Evolutionary conservation across 2,329 filamentous ascomycete species (phyloP), one percentile per base, ranked within the genome.

Genomic region (Drechslera avenae): DNA sequence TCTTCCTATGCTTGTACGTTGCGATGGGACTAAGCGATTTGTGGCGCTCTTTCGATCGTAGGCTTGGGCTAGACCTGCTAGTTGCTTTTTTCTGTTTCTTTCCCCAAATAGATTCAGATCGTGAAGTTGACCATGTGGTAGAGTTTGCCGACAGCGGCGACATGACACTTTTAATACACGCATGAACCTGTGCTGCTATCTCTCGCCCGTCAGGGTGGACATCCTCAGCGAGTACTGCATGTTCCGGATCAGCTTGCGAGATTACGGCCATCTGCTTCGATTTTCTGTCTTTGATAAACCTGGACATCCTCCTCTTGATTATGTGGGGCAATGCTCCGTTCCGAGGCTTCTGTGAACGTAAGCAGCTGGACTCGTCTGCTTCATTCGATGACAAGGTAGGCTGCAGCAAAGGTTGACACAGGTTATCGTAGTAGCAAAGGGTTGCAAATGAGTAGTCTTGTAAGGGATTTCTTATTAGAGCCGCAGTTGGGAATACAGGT

Each of bases 1-100:
- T 71, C 30, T 71, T 70, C 4, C 77, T 78, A 57, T 79, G 66
- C 42, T 73, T 75, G 71, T 77, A 80, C 3, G 75, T 65, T 5
- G 76, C 77, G 52, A 79, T 75, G n/a, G 62, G 55, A 28, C 59
- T 64, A n/a, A 66, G 49, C 14, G 64, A 62, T 26, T 60, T 47
- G 40, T 55, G 59, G 42, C 47, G 57, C 10, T 58, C 49, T 30
- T 62, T 58, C 21, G 60, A 67, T 44, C 67, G 67, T 21, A 59
- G 69, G 53, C 57, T 66, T 35, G 37, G 36, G 13, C 48, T 43
- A 26, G 57, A 56, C 40, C 48, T 50, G 47, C 41, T 51, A 21
- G 49, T 48, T 32, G 45, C 58, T 13, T 54, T 46, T 12, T 55
- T 66, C 54, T 48, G 57, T 32, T 36, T 54, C 52, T 59, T 66